Conservation (phyloP, 345 rosid species). For the Syzygium oleosum region DNA sequence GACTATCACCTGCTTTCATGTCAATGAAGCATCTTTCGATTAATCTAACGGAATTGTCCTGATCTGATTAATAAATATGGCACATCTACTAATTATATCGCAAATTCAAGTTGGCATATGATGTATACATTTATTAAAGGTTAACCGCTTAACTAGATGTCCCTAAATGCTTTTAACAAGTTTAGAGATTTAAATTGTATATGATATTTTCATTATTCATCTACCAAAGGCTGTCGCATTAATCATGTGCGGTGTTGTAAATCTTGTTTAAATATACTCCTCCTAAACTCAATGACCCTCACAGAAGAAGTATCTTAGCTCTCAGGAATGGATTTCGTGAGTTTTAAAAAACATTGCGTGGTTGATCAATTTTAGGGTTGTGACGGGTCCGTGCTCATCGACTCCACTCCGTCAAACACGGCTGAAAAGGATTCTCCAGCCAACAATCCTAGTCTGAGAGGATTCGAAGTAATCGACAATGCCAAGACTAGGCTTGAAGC, state of each 20-base stretch:
- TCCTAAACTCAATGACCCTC: neutral
- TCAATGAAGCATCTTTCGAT: neutral
- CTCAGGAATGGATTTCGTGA: neutral
- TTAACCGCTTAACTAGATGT: neutral
- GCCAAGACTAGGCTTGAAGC: slow-evolving; percentile 34
- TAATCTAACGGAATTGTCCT: neutral
- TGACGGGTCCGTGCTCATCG: slow-evolving; percentile 39
- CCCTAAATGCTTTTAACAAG: neutral
- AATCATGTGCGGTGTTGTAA: neutral
- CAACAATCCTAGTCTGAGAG: slow-evolving; percentile 40
- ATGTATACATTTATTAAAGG: neutral
- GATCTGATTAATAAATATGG: neutral
- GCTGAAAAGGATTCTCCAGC: slow-evolving; percentile 44
- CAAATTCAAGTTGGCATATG: neutral
- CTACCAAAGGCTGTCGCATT: neutral
- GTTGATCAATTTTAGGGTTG: slow-evolving; percentile 29
- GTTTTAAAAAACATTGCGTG: neutral
- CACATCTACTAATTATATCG: neutral
- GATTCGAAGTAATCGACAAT: slow-evolving; percentile 39
- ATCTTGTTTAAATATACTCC: neutral
- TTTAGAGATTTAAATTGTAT: neutral
- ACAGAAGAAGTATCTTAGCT: neutral
- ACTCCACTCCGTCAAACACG: slow-evolving; percentile 31
- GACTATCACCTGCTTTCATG: neutral
- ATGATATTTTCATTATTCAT: neutral